Conservation (phyloP, 129 eudicot species). For the Helianthus tuberosus region DNA sequence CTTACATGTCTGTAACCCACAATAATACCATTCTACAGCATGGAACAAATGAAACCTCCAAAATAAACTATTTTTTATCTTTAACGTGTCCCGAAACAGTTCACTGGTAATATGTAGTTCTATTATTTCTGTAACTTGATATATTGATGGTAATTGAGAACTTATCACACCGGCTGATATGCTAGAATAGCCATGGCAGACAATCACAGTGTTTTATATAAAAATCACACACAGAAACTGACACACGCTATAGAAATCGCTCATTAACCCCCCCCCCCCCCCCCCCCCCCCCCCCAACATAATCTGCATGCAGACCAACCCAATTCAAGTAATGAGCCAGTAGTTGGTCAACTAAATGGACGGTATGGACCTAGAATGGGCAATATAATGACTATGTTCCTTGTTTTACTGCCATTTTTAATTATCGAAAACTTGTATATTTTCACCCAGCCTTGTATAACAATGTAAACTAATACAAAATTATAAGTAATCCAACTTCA, state of each 20-base stretch:
- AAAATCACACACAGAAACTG: background rate
- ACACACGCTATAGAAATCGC: background rate
- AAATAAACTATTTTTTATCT: constrained; percentile 14
- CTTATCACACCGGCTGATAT: background rate
- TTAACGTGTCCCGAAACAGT: constrained; percentile 1
- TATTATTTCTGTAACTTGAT: background rate
- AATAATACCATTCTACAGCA: constrained; percentile 19
- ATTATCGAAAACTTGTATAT: background rate
- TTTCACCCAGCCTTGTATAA: constrained; percentile 8
- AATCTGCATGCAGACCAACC: constrained; percentile 1
- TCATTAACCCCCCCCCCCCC: background rate
- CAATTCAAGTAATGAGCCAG: background rate
- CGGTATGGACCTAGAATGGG: background rate
- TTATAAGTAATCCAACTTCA: no score
- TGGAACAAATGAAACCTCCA: constrained; percentile 26
- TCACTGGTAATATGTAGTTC: background rate
- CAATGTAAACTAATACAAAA: constrained; percentile 2
- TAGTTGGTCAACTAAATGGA: background rate
- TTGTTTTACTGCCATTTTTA: background rate
- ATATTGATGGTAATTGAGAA: constrained; percentile 3
- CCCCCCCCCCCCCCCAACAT: background rate
- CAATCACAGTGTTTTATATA: background rate
- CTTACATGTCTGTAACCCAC: constrained; percentile 6
- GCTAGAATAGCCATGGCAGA: constrained; percentile 11
- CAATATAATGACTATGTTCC: constrained; percentile 8